Conservation (phyloP, 2,329 filamentous ascomycete species). For the Bipolaris zeicola region DNA sequence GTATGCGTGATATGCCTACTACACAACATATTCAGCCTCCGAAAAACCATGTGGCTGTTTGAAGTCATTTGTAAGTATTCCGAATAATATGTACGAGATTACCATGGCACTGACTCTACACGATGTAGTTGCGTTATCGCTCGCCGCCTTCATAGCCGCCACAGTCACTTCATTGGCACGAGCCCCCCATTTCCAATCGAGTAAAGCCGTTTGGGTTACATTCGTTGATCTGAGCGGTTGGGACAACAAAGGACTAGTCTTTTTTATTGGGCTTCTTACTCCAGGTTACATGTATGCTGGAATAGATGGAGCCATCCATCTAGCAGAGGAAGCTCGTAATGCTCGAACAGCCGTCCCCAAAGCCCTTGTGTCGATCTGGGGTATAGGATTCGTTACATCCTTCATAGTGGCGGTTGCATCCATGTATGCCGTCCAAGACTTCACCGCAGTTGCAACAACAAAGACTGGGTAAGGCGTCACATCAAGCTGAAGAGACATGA, state of each 20-base stretch:
- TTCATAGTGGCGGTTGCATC: not conserved
- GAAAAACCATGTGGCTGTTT: not conserved
- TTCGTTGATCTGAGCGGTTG: not conserved
- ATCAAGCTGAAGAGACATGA: not conserved
- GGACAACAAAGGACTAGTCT: not conserved
- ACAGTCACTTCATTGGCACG: not conserved
- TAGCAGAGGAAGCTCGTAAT: not conserved
- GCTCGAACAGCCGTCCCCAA: not conserved
- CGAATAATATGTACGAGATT: not conserved
- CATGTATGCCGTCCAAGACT: not conserved
- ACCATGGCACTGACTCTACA: not conserved
- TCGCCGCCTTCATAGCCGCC: not conserved
- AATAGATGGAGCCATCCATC: not conserved
- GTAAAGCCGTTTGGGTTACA: conserved; percentile 1
- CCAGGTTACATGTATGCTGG: conserved; percentile 1
- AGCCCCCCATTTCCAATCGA: not conserved
- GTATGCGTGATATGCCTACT: not conserved
- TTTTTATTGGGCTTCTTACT: not conserved
- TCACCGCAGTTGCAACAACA: not conserved
- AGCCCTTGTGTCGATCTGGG: not conserved
- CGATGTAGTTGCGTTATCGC: not conserved
- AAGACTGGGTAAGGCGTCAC: not conserved
- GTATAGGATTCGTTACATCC: not conserved
- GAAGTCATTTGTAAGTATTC: not conserved
- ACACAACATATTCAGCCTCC: not conserved